Evolutionary conservation across 768 basidiomycete species (phyloP).

Genomic region (Pluteus cervinus): DNA sequence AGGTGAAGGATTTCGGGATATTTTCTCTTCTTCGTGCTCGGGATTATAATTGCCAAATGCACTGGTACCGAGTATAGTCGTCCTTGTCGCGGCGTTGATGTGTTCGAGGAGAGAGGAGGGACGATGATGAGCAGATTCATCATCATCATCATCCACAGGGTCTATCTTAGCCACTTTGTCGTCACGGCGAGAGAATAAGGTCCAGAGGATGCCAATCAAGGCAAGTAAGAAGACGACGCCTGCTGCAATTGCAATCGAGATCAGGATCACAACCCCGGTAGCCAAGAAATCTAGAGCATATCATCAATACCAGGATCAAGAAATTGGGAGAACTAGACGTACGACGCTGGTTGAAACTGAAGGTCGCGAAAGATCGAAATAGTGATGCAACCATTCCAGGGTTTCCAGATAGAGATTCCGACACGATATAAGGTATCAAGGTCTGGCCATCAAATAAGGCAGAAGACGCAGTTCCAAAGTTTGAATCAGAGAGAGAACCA

Average conservation of each 20-base stretch:
- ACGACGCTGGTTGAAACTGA: constrained; percentile 72
- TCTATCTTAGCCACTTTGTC: constrained; percentile 65
- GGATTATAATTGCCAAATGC: constrained; percentile 30
- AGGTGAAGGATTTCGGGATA: constrained; percentile 26
- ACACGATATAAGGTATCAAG: constrained; percentile 77
- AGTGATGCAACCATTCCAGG: constrained; percentile 70
- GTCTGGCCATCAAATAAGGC: constrained; percentile 82
- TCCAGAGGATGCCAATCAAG: constrained; percentile 83
- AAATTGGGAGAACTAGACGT: constrained; percentile 23
- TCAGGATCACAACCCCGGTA: constrained; percentile 88
- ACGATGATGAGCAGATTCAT: constrained; percentile 69
- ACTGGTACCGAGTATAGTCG: constrained; percentile 64
- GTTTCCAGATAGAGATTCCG: constrained; percentile 58
- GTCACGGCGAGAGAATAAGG: constrained; percentile 77
- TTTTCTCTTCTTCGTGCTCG: constrained; percentile 55
- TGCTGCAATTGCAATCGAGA: constrained; percentile 94
- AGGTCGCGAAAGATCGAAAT: constrained; percentile 76
- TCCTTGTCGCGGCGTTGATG: constrained; percentile 85
- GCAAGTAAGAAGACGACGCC: constrained; percentile 88
- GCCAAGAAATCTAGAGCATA: constrained; percentile 70
- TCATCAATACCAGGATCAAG: constrained; percentile 9
- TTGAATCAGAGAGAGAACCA: constrained; percentile 62
- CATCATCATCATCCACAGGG: constrained; percentile 61
- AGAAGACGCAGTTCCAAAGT: constrained; percentile 75
- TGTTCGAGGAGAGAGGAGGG: constrained; percentile 87